phyloP scores from a whole-genome alignment of 495 filamentous ascomycete genomes.

The Pyrenula massariospora region DNA sequence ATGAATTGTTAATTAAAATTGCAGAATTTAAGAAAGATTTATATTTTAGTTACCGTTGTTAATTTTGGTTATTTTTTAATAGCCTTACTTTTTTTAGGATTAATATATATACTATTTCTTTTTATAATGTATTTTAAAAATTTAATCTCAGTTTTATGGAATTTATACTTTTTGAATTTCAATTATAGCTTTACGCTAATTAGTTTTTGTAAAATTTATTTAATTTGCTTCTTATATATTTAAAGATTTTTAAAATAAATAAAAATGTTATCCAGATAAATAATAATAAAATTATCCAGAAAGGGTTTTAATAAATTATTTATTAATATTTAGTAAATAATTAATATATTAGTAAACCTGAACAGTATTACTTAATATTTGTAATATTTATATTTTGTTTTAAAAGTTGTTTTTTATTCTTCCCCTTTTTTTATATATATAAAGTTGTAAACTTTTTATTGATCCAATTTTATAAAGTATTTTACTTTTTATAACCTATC shows the following conservation, averaged over 20 bases:
- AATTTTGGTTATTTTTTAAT: not conserved
- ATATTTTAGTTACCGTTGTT: not conserved
- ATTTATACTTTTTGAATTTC: conserved; percentile 6
- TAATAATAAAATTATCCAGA: conserved; percentile 3
- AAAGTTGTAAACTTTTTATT: conserved; percentile 9
- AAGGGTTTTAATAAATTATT: not conserved
- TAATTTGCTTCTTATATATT: conserved; percentile 2
- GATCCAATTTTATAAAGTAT: conserved; percentile 10
- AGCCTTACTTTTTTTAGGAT: conserved; percentile 1
- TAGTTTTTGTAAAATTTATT: not conserved
- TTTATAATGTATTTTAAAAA: too few relatives aligned
- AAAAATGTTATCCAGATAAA: conserved; percentile 7
- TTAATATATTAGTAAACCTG: conserved; percentile 4
- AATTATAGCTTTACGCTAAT: conserved; percentile 1
- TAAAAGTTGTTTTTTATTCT: conserved; percentile 12
- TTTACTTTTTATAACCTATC: conserved; percentile 4
- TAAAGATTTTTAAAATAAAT: not conserved
- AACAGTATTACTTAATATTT: conserved; percentile 13
- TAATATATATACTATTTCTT: conserved; percentile 9
- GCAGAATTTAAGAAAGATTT: not conserved
- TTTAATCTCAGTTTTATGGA: too few relatives aligned
- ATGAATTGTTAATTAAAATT: conserved; percentile 3
- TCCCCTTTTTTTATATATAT: conserved; percentile 7
- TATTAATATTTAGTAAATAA: conserved; percentile 1
- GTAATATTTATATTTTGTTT: conserved; percentile 6